phyloP scores from a whole-genome alignment of 371 early-diverging fungal species.

The Mucor circinelloides region DNA sequence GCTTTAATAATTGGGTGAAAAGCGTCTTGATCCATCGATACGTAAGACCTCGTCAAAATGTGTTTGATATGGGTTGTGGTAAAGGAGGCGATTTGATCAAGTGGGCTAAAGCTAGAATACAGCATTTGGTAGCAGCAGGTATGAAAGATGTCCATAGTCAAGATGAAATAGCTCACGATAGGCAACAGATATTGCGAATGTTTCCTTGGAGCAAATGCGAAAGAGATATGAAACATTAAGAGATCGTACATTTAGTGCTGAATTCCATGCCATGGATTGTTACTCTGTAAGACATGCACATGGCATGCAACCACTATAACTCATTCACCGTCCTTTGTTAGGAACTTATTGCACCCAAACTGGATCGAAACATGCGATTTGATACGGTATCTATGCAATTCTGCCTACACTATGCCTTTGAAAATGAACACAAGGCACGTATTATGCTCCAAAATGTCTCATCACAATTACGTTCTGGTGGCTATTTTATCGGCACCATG shows the following conservation, averaged over 20 bases:
- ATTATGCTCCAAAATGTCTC: slow-evolving; percentile 87
- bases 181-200: slow-evolving; percentile 90
- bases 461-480: slow-evolving; percentile 76
- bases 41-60: slow-evolving; percentile 51
- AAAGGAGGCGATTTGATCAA: slow-evolving; percentile 99
- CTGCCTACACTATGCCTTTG: slow-evolving; percentile 98
- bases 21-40: slow-evolving; percentile 81
- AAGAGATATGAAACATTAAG: slow-evolving; percentile 69
- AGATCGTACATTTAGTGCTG: slow-evolving; percentile 62
- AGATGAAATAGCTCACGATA: not conserved
- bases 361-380: slow-evolving; percentile 59
- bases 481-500: slow-evolving; percentile 93
- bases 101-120: slow-evolving; percentile 78
- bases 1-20: slow-evolving; percentile 98
- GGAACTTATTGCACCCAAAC: slow-evolving; percentile 59
- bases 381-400: slow-evolving; percentile 97
- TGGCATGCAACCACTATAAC: not conserved
- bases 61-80: slow-evolving; percentile 97
- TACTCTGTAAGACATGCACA: slow-evolving; percentile 59
- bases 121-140: slow-evolving; percentile 76
- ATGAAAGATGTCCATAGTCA: slow-evolving; percentile 1
- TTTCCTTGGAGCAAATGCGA: slow-evolving; percentile 90
- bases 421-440: slow-evolving; percentile 78
- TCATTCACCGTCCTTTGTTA: slow-evolving; percentile 6
- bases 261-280: slow-evolving; percentile 83